phyloP scores from a whole-genome alignment of 768 basidiomycete species.

The Tylopilus intermedius region DNA sequence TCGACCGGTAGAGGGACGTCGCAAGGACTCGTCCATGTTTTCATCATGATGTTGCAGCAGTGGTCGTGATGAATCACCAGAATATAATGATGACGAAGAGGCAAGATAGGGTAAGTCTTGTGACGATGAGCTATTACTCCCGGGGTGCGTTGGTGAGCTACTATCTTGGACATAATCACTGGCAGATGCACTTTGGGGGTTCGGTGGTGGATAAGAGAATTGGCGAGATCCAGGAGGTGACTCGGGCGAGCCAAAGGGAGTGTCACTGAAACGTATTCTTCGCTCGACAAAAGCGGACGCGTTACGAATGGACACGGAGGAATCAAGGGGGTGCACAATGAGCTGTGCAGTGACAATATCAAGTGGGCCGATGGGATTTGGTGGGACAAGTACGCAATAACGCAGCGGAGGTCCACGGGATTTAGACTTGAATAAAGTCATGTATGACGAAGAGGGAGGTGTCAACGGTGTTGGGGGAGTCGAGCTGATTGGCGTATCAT shows the following conservation, averaged over 20 bases:
- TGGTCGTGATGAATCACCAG: constrained; percentile 24
- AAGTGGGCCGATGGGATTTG: constrained; percentile 60
- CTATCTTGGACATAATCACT: constrained; percentile 22
- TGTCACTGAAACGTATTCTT: constrained; percentile 57
- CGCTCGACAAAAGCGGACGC: constrained; percentile 67
- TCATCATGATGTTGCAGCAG: constrained; percentile 19
- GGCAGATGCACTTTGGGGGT: constrained; percentile 25
- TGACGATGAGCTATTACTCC: constrained; percentile 12
- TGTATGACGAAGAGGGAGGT: constrained; percentile 32
- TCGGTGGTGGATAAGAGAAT: constrained; percentile 11
- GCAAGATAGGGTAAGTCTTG: constrained; percentile 18
- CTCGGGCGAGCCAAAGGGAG: constrained; percentile 20
- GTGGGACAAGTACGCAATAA: constrained; percentile 54
- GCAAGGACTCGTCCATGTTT: constrained; percentile 9
- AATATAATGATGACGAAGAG: constrained; percentile 22
- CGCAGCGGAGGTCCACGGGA: constrained; percentile 54
- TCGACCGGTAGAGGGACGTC: constrained; percentile 17
- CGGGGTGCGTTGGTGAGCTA: constrained; percentile 6
- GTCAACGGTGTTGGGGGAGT: constrained; percentile 35
- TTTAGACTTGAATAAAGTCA: constrained; percentile 45
- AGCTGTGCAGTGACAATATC: constrained; percentile 68
- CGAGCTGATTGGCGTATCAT: constrained; percentile 49
- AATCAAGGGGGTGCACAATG: constrained; percentile 55
- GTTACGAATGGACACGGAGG: constrained; percentile 53
- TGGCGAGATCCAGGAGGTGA: constrained; percentile 21